phyloP scores from a whole-genome alignment of 805 yeast species.

The Dipodascopsis uninucleata region DNA sequence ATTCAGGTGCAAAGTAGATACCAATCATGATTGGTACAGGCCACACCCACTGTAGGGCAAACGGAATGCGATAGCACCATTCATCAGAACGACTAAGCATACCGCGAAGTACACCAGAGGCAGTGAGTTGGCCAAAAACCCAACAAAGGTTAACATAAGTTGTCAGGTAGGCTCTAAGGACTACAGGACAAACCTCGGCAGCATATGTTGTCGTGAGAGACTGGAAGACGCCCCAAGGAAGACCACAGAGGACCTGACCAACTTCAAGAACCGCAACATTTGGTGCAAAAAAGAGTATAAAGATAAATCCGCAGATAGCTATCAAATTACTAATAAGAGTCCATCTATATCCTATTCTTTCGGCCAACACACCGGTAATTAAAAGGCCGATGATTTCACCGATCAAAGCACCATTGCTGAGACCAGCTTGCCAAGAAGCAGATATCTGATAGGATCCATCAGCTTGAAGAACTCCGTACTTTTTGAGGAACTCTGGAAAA shows the following conservation, averaged over 20 bases:
- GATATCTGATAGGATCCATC: constrained; percentile 23
- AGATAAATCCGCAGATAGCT: constrained; percentile 42
- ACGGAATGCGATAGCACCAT: constrained; percentile 51
- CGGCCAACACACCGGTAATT: constrained; percentile 45
- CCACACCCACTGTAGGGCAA: constrained; percentile 62
- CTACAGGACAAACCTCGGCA: constrained; percentile 55
- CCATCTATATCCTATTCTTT: constrained; percentile 46
- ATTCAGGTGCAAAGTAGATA: constrained; percentile 42
- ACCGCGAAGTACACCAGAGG: constrained; percentile 50
- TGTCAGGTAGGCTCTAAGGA: constrained; percentile 49
- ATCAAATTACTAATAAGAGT: constrained; percentile 41
- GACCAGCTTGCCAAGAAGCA: constrained; percentile 34
- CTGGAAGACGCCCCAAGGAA: constrained; percentile 57
- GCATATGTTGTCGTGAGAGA: constrained; percentile 53
- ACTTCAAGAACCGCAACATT: constrained; percentile 39
- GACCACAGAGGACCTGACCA: constrained; percentile 41
- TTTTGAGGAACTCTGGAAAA: constrained; percentile 22
- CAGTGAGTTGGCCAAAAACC: constrained; percentile 55
- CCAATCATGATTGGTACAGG: constrained; percentile 46
- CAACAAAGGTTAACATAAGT: constrained; percentile 51
- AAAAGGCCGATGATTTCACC: constrained; percentile 49
- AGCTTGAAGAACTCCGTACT: constrained; percentile 15
- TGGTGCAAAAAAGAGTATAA: constrained; percentile 48
- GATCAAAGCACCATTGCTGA: constrained; percentile 35
- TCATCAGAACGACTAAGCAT: constrained; percentile 32